Base-by-base conservation (phyloP, 1,284 basidiomycete genomes). In the Sutorius eximius region DNA sequence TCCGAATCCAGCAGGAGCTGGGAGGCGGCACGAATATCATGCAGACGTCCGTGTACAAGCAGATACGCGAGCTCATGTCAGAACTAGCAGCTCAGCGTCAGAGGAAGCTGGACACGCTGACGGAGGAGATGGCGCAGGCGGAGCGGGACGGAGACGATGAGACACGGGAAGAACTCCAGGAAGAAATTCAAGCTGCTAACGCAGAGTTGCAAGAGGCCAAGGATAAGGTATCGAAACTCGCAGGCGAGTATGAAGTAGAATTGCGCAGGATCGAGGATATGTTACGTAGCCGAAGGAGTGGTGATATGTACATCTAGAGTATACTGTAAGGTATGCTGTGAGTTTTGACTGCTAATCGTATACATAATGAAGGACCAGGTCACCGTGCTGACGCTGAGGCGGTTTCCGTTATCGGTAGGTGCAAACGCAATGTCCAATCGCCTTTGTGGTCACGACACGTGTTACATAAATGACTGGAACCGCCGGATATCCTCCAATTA, bases 1-100 rank as follows among this genome's bases (percentile, higher is more conserved):
- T 78, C 20, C 69, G 65, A 16, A 75, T 79, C 49, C 76, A 78
- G 56, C 57, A 53, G 12, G 77, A 78, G 56, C 53, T 78, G 1
- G 75, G 72, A 20, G 59, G 64, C 0, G 62, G 63, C 12, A 63
- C 66, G 57, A 65, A 70, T 52, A 65, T 77, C 44, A 65, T 65
- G 40, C 62, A 77, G 51, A 76, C 76, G 2, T 61, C 65, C 27
- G 62, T 67, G 8, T 72, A 57, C 53, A 69, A 50, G 51, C 69
- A 61, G 33, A 66, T 69, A 5, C 51, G 57, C 20, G 63, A 58
- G 22, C 48, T 66, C 0, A 65, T 69, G 56, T 56, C 52, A 50
- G 67, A 69, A 12, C 60, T 73, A 29, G 71, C 72, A 18, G 50
- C 60, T 46, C 69, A 70, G 32, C 71, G 76, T 42, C 66, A 71